Base-by-base conservation (phyloP, 139 green algal species). In the Chlamydomonas sphaeroides region DNA sequence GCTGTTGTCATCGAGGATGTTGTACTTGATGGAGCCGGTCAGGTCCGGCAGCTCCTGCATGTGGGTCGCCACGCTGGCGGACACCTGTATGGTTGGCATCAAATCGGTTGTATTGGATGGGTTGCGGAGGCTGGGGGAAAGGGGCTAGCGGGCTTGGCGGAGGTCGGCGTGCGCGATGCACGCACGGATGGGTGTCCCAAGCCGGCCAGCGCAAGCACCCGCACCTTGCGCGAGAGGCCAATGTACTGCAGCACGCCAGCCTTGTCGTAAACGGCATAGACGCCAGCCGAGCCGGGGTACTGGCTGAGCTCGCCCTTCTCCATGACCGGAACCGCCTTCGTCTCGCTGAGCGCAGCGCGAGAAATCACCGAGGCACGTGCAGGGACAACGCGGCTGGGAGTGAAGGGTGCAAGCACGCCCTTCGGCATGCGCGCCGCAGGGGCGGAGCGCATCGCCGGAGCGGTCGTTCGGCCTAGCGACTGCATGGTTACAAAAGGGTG, bases 241-340 rank as follows among this genome's bases (percentile, higher is more conserved):
- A 96, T 82, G 62, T 92, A 96, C 49, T 96, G 93, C 18, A 96
- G 80, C 1, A 25, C 78, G 30, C 70, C 84, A 3, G 79, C 63
- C 8, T 51, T 79, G 57, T 95, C 86, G 48, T 92, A 95, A 25
- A 96, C 86, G 23, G 92, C 93, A 42, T 96, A 96, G 17, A 96
- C 91, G 56, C 91, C 93, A 26, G 92, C 70, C 17, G 77, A 65
- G n/a, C 65, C 33, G 23, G 90, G 88, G 63, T 88, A 87, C 25
- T 84, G 36, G n/a, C 28, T 71, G 4, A 90, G 72, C 74, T 87
- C 87, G 48, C 87, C 87, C 36, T 79, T 83, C 59, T 85, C 83
- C 76, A 85, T 89, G 28, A 89, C 79, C 5, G 59, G 74, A 1
- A 80, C 74, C 1, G 41, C 59, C 30, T 65, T 61, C 1, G 59